A percentile compares a stretch with the other conserved stretches of the same genome.
These are phyloP conservation scores for Raddia distichophylla DNA, from an alignment of 176 grass and related monocot species.

Conservation along the genomic window DNA sequence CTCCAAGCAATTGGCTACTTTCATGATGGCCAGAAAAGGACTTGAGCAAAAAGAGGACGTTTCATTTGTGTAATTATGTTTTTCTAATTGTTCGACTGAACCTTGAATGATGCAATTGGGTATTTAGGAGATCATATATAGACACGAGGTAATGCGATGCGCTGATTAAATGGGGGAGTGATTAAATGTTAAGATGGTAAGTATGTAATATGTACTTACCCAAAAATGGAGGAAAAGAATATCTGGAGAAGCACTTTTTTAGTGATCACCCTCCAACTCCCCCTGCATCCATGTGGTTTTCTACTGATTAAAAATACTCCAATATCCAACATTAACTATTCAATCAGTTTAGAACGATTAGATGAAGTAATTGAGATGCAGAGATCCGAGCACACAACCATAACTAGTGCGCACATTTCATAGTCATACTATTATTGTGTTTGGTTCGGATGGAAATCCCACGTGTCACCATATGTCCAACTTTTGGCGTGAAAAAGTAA, in stretches of 20 bases:
- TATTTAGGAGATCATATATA: background rate
- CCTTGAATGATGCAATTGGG: background rate
- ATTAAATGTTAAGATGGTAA: background rate
- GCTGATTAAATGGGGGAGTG: background rate
- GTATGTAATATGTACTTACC: slow-evolving; percentile 44
- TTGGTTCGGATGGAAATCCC: background rate
- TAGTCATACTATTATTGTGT: background rate
- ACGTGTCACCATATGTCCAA: background rate
- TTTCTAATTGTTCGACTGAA: background rate
- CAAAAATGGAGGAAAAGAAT: slow-evolving; percentile 80
- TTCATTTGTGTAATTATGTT: background rate
- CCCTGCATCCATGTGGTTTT: slow-evolving; percentile 47
- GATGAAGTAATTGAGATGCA: background rate
- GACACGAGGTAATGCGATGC: background rate
- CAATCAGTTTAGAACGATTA: background rate
- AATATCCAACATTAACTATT: background rate
- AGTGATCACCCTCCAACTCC: slow-evolving; percentile 48
- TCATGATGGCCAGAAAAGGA: background rate
- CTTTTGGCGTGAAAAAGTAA: background rate
- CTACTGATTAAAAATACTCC: background rate
- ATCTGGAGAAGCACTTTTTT: slow-evolving; percentile 69
- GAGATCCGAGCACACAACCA: background rate
- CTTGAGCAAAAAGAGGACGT: background rate
- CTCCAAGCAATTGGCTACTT: slow-evolving; percentile 16
- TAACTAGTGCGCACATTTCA: background rate